Base-by-base conservation (phyloP, 1,139 yeast genomes). In the Candida freyschussii region DNA sequence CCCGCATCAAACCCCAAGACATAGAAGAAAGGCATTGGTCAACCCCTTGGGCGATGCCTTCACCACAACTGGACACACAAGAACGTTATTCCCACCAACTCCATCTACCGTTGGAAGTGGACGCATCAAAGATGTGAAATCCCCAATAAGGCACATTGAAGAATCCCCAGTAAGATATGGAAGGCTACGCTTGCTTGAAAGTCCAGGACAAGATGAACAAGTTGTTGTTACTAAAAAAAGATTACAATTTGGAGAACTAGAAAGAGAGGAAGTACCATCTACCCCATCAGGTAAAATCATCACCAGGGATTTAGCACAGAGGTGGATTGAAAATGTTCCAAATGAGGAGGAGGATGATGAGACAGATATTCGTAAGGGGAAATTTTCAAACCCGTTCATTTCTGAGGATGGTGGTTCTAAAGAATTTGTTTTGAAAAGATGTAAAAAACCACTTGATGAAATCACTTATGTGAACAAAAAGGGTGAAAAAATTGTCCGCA, bases 31-130 rank as follows among this genome's bases (percentile, higher is more conserved):
- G 32, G 39, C 27, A 19, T 39, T 6, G 39, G 38, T 5, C 7
- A 23, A 23, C 5, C 12, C 23, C n/a, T 26, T 34, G 8, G 43
- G 33, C 13, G 37, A 34, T 34, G 32, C 34, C n/a, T 25, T 34
- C 37, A 32, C 28, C n/a, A 12, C 34, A 16, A 26, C 29, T 23
- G 29, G 35, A 9, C 26, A 43, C 4, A 27, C 44, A 21, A 40
- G 51, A 36, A 32, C 47, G 4, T 21, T 48, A 7, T 49, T 49
- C 32, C 53, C 52, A 11, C 52, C 52, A 13, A 49, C 53, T 2
- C 55, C 55, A 7, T 48, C 53, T 2, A 48, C 55, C 4, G 33
- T 50, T 4, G 55, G 55, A 2, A 38, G 46, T 12, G 55, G 55
- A 4, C 43, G 55, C 16, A 25, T 39, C 10, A 50, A 47, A 30